Base-by-base conservation (phyloP, 2,329 filamentous ascomycete genomes). In the Beauveria medogensis region DNA sequence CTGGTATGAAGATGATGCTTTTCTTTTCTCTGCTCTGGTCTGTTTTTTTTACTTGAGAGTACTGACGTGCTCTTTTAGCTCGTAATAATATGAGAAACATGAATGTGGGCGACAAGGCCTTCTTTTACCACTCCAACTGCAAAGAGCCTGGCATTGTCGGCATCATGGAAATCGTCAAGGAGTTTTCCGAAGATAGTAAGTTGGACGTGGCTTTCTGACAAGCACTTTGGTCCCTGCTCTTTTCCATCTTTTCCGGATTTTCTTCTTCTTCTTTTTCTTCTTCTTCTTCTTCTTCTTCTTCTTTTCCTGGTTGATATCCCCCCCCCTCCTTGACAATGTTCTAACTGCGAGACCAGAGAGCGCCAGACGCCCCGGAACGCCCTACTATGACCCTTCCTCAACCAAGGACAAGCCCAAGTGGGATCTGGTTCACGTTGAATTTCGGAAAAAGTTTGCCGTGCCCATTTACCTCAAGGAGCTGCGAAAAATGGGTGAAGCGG, bases 101-200 rank as follows among this genome's bases (percentile, higher is more conserved):
- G 94, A 92, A 90, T 68, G 86, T 87, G 60, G 92, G 92, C 55
- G 94, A 99, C 70, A 80, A 92, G 37, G 92, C 92, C 28, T 97
- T 99, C 77, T 97, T 99, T 77, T 97, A 97, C 71, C 93, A 97
- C 74, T 96, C 90, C 52, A 96, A 94, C 69, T 94, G 90, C 75
- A 96, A 95, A 71, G 83, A 88, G 26, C 92, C 92, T 0, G 93
- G 90, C 2, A 91, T 97, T 53, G 91, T 88, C 1, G 92, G 92
- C 2, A 84, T 88, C 20, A 92, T 96, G 89, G 89, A 94, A 69
- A 89, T 99, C 64, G 92, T 95, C 18, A 81, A 84, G 65, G 92
- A 96, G 70, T 89, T 91, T 66, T 87, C 88, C 2, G 82, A 90
- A 9, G 94, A 99, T 68, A 76, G 89, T 90, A 75, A 67, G 82